Evolutionary conservation across 2,329 filamentous ascomycete genomes (phyloP).

Genomic region (Plenodomus tracheiphilus): DNA sequence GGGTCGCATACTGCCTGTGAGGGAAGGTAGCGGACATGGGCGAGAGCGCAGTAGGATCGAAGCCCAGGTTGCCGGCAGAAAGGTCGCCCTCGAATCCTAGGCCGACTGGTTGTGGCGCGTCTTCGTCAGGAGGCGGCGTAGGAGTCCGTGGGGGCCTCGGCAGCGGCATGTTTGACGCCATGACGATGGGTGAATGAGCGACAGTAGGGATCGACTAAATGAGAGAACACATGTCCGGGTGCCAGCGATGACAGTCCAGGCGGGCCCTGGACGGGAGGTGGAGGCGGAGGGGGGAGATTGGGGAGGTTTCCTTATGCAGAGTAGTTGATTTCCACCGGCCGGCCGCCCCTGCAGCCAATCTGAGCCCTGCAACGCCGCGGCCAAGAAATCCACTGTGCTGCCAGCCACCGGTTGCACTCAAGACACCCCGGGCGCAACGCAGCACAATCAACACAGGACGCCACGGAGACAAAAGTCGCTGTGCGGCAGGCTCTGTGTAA

Average conservation of each 20-base stretch:
- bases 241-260: slow-evolving; percentile 16
- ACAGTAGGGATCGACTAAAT: slow-evolving; percentile 21
- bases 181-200: slow-evolving; percentile 38
- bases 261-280: slow-evolving; percentile 16
- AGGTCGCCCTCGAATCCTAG: slow-evolving; percentile 39
- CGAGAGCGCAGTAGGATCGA: slow-evolving; percentile 42
- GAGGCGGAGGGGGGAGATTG: slow-evolving; percentile 12
- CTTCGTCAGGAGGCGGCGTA: slow-evolving; percentile 63
- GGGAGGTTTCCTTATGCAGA: not conserved
- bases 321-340: not conserved
- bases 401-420: too few species aligned
- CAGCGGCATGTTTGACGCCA: slow-evolving; percentile 64
- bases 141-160: slow-evolving; percentile 65
- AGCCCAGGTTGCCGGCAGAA: slow-evolving; percentile 29
- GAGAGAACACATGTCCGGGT: slow-evolving; percentile 15
- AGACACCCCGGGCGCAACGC: too few species aligned
- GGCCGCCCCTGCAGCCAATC: not conserved
- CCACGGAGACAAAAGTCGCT: too few species aligned
- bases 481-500: not conserved
- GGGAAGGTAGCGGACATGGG: slow-evolving; percentile 47
- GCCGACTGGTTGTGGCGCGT: slow-evolving; percentile 39
- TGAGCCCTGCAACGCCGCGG: slow-evolving; percentile 9
- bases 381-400: not conserved
- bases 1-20: slow-evolving; percentile 38
- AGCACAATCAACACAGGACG: not conserved